Percentiles rank a stretch among this genome's conserved stretches.
phyloP scores from a whole-genome alignment of 176 grass and related monocot genomes.

The Musa beccarii region DNA sequence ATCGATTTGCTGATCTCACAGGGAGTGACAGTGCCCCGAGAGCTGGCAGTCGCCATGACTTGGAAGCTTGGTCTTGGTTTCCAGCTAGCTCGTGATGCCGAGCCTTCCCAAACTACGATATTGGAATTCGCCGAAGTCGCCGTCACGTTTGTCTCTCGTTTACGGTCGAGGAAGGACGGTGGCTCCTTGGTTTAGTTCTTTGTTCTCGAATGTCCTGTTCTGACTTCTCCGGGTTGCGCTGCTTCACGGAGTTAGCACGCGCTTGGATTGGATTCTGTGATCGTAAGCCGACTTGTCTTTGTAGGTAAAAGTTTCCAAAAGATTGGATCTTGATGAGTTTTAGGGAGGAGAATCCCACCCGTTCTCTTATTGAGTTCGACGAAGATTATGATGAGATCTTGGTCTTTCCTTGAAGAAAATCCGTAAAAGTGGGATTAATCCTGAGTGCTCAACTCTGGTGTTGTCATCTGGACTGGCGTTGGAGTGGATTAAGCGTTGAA shows the following conservation, averaged over 20 bases:
- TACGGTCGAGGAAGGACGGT: not conserved
- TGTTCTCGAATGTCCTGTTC: not conserved
- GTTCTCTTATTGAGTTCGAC: too few species aligned
- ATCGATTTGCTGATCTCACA: not conserved
- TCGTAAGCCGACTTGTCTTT: not conserved
- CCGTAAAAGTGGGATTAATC: not conserved
- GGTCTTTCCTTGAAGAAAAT: not conserved
- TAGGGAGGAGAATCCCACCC: not conserved
- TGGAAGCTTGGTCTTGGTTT: not conserved
- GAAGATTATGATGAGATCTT: too few species aligned
- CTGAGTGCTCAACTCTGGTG: not conserved
- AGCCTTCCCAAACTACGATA: not conserved
- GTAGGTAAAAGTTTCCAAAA: not conserved
- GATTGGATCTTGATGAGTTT: slow-evolving; percentile 4
- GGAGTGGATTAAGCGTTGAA: not conserved
- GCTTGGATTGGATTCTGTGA: not conserved
- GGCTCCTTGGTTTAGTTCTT: not conserved
- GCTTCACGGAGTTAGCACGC: not conserved
- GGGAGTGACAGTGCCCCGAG: not conserved
- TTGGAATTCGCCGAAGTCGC: not conserved
- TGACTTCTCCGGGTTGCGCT: not conserved
- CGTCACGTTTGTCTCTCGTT: not conserved
- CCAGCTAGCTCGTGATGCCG: slow-evolving; percentile 2
- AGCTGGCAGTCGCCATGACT: not conserved
- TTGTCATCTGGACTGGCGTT: not conserved